A percentile compares a stretch with the other conserved stretches of the same genome.
These are phyloP conservation scores for Candida dubliniensis DNA, from an alignment of 1,139 yeast genomes.

Conservation along the genomic window DNA sequence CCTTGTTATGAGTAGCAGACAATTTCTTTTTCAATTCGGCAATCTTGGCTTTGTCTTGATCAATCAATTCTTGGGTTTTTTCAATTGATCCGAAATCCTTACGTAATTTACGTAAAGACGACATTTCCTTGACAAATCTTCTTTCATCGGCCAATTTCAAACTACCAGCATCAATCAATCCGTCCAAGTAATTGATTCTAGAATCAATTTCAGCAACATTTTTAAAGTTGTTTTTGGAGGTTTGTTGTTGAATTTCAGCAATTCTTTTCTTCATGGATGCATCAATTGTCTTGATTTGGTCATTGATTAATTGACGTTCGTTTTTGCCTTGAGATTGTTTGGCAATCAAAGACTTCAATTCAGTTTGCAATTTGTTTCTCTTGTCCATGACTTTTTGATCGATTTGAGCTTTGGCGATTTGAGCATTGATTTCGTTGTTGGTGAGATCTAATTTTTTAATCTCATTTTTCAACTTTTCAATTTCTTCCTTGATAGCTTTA, in stretches of 20 bases:
- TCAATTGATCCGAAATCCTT: constrained; percentile 78
- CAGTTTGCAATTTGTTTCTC: constrained; percentile 63
- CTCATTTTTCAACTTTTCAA: constrained; percentile 62
- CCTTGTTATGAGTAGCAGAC: constrained; percentile 62
- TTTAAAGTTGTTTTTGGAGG: constrained; percentile 71
- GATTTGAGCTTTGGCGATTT: constrained; percentile 44
- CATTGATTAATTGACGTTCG: constrained; percentile 67
- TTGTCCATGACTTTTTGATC: constrained; percentile 49
- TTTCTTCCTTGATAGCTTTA: constrained; percentile 56
- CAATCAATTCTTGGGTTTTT: constrained; percentile 76
- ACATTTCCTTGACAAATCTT: constrained; percentile 80
- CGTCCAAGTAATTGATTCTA: constrained; percentile 70
- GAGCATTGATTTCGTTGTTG: constrained; percentile 40
- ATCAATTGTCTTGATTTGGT: constrained; percentile 74
- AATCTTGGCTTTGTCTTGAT: constrained; percentile 75
- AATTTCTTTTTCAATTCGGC: constrained; percentile 72
- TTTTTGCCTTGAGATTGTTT: constrained; percentile 72
- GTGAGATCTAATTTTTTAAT: constrained; percentile 67
- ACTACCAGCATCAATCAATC: constrained; percentile 73
- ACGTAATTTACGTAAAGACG: constrained; percentile 75
- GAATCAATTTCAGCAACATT: constrained; percentile 76
- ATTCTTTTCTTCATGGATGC: constrained; percentile 72
- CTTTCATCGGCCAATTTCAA: constrained; percentile 92
- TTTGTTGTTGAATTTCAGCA: constrained; percentile 68
- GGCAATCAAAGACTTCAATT: constrained; percentile 61